Conservation (phyloP, 805 yeast genomes). For the Jamesozyma spencerorum region DNA sequence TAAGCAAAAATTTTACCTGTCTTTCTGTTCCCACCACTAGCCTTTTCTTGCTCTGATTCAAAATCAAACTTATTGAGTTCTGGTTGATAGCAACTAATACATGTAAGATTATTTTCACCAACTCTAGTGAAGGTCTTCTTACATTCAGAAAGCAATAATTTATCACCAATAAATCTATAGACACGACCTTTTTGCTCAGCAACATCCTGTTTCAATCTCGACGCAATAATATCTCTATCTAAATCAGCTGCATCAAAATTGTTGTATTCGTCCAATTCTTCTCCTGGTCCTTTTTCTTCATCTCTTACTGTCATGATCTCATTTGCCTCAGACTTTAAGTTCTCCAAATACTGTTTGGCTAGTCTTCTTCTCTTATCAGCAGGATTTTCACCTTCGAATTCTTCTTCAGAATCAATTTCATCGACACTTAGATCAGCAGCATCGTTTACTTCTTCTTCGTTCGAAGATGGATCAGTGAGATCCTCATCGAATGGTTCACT, state of each 20-base stretch:
- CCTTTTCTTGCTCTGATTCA: conserved; percentile 25
- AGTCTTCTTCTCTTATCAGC: conserved; percentile 91
- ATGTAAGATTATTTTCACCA: conserved; percentile 50
- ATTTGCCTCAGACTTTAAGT: conserved; percentile 53
- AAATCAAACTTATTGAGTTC: conserved; percentile 26
- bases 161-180: conserved; percentile 55
- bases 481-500: conserved; percentile 39
- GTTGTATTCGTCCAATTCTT: conserved; percentile 29
- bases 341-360: conserved; percentile 85
- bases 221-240: conserved; percentile 75
- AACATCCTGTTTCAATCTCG: conserved; percentile 76
- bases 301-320: conserved; percentile 25
- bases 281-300: conserved; percentile 9
- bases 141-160: conserved; percentile 35
- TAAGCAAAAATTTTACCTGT: conserved; percentile 51
- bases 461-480: conserved; percentile 41
- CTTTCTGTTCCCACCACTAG: conserved; percentile 42
- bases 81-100: conserved; percentile 31
- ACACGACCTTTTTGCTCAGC: conserved; percentile 83
- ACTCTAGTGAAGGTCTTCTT: conserved; percentile 43
- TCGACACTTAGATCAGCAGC: conserved; percentile 34
- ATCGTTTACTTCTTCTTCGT: conserved; percentile 38
- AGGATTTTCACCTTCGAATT: conserved; percentile 64
- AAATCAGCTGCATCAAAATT: conserved; percentile 84
- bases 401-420: conserved; percentile 59